Evolutionary conservation across 164 flowering plant species (phyloP), one percentile per base, ranked within the genome.

Genomic region (Magnolia kwangsiensis): DNA sequence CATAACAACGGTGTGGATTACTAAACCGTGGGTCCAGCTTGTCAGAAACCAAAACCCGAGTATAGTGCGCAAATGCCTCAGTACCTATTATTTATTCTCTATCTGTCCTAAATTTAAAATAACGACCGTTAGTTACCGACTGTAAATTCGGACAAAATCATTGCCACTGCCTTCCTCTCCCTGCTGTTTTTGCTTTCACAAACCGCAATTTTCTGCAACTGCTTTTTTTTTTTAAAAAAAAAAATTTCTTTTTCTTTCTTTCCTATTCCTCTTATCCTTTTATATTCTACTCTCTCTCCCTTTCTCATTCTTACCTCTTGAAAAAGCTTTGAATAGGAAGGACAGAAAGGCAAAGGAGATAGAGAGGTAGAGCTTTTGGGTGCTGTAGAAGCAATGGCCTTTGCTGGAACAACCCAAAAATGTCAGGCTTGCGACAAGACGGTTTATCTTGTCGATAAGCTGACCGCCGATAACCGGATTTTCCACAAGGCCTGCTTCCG

Each of bases 351-450:
- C n/a, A 21, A 72, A 21, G 51, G 49, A 27, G 49, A 58, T 50
- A 55, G n/a, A 18, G 49, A 58, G 45, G 55, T 7, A 63, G 55
- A 18, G 64, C 51, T 23, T 50, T 9, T 14, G 59, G 23, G 59
- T 21, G 49, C 69, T 19, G 27, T 29, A 19, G 70, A 74, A 81
- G 80, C 59, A 61, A 92, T 92, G 97, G 93, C 98, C 51, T 92
- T 92, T 82, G 91, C 92, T 81, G 97, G 97, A 80, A 92, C 97
- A 81, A 90, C 91, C 79, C 97, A 92, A 87, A 93, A 92, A 69
- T 93, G 98, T 86, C 85, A 80, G 89, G 96, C 96, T 8, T 93
- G 98, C 74, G 92, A 90, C 72, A 93, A 93, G 85, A 93, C 98
- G n/a, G 96, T 93, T 10, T 91, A 93, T 78, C 82, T 93, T 45